phyloP scores from a whole-genome alignment of 768 basidiomycete species.

The Suillus fuscotomentosus region DNA sequence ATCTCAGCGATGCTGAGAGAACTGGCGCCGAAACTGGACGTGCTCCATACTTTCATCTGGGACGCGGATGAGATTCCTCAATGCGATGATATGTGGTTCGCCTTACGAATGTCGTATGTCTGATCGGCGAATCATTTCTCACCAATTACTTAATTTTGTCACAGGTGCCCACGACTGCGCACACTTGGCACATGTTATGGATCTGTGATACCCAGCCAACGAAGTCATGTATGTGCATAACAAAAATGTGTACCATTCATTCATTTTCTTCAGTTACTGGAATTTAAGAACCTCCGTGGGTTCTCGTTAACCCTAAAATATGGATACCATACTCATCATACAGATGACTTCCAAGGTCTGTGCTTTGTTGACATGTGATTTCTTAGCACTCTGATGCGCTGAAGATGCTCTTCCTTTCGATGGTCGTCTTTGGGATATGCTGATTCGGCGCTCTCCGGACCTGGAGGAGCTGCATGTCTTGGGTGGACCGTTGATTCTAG shows the following conservation, averaged over 20 bases:
- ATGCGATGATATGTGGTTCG: conserved; percentile 78
- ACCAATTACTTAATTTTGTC: conserved; percentile 1
- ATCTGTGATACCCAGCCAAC: conserved; percentile 49
- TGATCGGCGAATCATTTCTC: not conserved
- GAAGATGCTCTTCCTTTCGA: conserved; percentile 24
- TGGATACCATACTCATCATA: conserved; percentile 60
- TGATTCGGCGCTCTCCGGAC: conserved; percentile 60
- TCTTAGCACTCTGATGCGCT: conserved; percentile 5
- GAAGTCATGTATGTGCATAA: conserved; percentile 56
- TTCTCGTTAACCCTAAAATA: conserved; percentile 61
- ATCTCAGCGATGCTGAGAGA: conserved; percentile 53
- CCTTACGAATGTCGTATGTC: conserved; percentile 62
- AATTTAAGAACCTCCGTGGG: conserved; percentile 60
- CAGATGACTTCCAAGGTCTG: conserved; percentile 57
- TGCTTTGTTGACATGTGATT: not conserved
- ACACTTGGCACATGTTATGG: conserved; percentile 65
- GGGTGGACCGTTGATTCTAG: conserved; percentile 28
- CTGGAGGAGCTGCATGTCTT: conserved; percentile 60
- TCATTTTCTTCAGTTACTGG: conserved; percentile 50
- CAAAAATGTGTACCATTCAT: conserved; percentile 7
- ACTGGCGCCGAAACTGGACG: conserved; percentile 57
- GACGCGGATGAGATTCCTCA: conserved; percentile 64
- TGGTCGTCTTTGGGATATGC: conserved; percentile 62
- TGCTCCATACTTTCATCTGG: conserved; percentile 68
- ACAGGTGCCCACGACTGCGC: conserved; percentile 64